These are phyloP conservation scores for Gaeumannomyces tritici DNA, from an alignment of 2,329 filamentous ascomycete genomes.

Conservation along the genomic window DNA sequence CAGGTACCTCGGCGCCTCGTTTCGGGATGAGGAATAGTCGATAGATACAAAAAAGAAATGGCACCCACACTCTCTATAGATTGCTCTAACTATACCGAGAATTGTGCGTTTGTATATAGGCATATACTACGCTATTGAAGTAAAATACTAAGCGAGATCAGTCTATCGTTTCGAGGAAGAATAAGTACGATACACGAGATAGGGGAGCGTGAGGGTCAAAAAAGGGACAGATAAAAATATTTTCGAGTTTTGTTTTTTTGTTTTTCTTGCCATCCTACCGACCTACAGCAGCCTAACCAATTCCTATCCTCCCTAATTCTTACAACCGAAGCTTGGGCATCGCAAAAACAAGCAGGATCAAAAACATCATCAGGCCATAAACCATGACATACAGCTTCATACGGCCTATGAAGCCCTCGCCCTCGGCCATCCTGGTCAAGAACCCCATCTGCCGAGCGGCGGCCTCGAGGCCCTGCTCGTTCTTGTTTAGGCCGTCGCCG, in stretches of 20 bases:
- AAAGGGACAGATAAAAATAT: too few species aligned
- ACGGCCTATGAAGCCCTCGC: constrained; percentile 76
- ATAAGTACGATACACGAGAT: too few species aligned
- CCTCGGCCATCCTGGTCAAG: constrained; percentile 73
- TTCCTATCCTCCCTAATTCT: constrained; percentile 8
- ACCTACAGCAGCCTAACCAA: background rate
- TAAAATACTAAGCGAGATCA: too few species aligned
- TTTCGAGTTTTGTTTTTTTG: too few species aligned
- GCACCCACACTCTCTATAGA: background rate
- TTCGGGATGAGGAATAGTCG: constrained; percentile 43
- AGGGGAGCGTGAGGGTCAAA: too few species aligned
- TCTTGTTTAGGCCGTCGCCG: constrained; percentile 66
- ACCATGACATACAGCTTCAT: constrained; percentile 81
- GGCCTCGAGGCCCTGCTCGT: constrained; percentile 63
- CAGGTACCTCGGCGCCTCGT: constrained; percentile 55
- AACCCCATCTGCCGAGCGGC: constrained; percentile 70
- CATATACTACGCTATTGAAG: background rate
- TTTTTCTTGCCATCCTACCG: too few species aligned
- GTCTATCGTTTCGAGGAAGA: too few species aligned
- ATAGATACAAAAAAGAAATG: background rate
- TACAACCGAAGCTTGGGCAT: constrained; percentile 82
- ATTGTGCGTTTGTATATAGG: background rate
- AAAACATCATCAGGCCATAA: constrained; percentile 67
- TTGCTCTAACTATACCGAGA: too few species aligned
- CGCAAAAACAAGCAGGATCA: constrained; percentile 73